phyloP scores from a whole-genome alignment of 768 basidiomycete genomes.

The Agrocybe chaxingu region DNA sequence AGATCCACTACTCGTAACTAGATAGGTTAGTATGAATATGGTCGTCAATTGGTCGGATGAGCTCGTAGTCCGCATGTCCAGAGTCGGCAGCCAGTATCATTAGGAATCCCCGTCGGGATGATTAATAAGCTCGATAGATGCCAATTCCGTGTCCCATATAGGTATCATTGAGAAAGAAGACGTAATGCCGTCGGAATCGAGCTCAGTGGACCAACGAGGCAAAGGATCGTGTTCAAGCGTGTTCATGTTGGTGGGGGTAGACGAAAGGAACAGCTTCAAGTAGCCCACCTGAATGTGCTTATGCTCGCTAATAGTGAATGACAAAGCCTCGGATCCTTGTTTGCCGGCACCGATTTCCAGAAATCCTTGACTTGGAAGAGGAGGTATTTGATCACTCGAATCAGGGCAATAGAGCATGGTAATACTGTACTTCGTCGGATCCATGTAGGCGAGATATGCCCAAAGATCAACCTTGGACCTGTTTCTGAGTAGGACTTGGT shows the following conservation, averaged over 20 bases:
- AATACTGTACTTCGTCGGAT: slow-evolving; percentile 51
- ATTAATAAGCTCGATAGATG: slow-evolving; percentile 23
- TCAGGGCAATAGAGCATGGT: slow-evolving; percentile 54
- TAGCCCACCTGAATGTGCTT: slow-evolving; percentile 43
- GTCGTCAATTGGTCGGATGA: no score
- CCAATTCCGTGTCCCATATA: slow-evolving; percentile 30
- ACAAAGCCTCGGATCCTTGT: slow-evolving; percentile 43
- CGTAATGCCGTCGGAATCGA: slow-evolving; percentile 4
- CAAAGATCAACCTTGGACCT: slow-evolving; percentile 50
- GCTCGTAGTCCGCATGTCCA: no score
- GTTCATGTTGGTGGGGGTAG: slow-evolving; percentile 43
- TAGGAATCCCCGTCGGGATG: not conserved
- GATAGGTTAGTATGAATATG: no score
- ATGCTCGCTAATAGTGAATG: slow-evolving; percentile 36
- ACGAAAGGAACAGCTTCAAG: slow-evolving; percentile 57
- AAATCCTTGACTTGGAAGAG: slow-evolving; percentile 37
- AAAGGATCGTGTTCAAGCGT: slow-evolving; percentile 43
- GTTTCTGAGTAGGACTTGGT: slow-evolving; percentile 48
- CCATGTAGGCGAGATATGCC: slow-evolving; percentile 64
- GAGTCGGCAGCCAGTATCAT: not conserved
- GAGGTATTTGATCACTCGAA: slow-evolving; percentile 31
- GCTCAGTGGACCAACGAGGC: slow-evolving; percentile 11
- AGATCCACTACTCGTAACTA: no score
- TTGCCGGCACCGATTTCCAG: slow-evolving; percentile 41
- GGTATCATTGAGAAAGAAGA: slow-evolving; percentile 10